A percentile compares a stretch with the other conserved stretches of the same genome.
Conservation (phyloP, 441 rosid genomes). For the Mallotus japonicus region DNA sequence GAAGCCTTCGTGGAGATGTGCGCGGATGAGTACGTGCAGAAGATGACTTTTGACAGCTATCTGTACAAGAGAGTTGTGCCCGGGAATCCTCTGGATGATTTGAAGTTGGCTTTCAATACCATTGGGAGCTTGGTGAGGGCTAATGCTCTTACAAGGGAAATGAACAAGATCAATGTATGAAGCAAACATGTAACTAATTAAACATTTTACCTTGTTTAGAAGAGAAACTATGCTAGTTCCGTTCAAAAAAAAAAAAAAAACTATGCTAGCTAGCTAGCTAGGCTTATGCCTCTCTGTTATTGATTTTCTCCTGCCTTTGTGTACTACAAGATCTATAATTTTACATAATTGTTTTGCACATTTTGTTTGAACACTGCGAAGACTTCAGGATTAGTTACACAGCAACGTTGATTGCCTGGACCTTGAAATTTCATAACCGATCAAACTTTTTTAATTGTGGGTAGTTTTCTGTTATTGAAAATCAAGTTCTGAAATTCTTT, state of each 20-base stretch:
- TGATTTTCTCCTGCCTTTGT: neutral
- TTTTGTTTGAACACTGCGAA: neutral
- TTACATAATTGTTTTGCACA: neutral
- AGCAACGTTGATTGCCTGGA: too few species aligned
- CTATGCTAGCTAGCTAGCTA: neutral
- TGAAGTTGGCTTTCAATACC: constrained; percentile 84
- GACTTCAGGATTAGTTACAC: neutral
- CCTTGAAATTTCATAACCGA: too few species aligned
- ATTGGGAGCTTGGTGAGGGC: constrained; percentile 96
- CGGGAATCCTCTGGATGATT: constrained; percentile 75
- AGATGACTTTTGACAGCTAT: constrained; percentile 93
- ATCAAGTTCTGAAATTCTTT: too few species aligned
- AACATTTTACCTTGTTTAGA: too few species aligned
- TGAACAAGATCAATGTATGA: constrained; percentile 71
- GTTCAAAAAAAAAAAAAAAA: too few species aligned
- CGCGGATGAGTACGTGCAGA: constrained; percentile 84
- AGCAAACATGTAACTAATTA: neutral
- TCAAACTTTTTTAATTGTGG: too few species aligned
- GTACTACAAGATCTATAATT: neutral
- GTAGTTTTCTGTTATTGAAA: too few species aligned
- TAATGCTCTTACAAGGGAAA: constrained; percentile 82
- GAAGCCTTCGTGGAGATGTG: constrained; percentile 96
- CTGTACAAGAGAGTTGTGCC: constrained; percentile 83
- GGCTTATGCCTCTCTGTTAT: neutral
- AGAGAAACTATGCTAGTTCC: neutral